phyloP scores from a whole-genome alignment of 208 protist species.

The Trichomonas vaginalis region DNA sequence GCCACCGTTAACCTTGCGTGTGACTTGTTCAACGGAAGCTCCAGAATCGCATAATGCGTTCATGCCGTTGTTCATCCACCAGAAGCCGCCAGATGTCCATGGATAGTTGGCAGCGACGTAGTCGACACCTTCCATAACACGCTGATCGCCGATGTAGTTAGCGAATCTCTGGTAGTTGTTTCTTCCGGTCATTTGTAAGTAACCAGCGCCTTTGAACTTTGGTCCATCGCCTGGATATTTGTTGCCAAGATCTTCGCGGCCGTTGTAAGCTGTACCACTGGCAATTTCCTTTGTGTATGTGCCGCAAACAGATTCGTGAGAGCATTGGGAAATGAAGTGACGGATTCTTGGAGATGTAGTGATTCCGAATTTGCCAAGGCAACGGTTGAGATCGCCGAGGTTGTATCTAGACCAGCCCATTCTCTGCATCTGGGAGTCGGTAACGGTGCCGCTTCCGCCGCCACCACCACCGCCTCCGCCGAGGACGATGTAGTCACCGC shows the following conservation, averaged over 20 bases:
- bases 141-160: not conserved
- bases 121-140: not conserved
- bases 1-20: not conserved
- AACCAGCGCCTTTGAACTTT: not conserved
- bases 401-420: not conserved
- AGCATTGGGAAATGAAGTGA: not conserved
- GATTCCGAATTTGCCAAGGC: not conserved
- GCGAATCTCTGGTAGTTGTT: not conserved
- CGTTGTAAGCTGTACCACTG: not conserved
- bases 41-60: not conserved
- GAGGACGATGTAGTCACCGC: too few relatives aligned
- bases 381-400: not conserved
- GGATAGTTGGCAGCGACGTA: slow-evolving; percentile 13
- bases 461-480: too few relatives aligned
- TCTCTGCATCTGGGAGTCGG: not conserved
- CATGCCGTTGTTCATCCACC: not conserved
- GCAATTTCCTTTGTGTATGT: not conserved
- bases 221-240: slow-evolving; percentile 2
- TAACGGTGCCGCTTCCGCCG: too few relatives aligned
- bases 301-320: not conserved
- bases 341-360: not conserved
- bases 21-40: not conserved
- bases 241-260: not conserved
- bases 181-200: not conserved
- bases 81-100: slow-evolving; percentile 14